Base-by-base conservation (phyloP, 257 asterid genomes). In the Petunia secreta region DNA sequence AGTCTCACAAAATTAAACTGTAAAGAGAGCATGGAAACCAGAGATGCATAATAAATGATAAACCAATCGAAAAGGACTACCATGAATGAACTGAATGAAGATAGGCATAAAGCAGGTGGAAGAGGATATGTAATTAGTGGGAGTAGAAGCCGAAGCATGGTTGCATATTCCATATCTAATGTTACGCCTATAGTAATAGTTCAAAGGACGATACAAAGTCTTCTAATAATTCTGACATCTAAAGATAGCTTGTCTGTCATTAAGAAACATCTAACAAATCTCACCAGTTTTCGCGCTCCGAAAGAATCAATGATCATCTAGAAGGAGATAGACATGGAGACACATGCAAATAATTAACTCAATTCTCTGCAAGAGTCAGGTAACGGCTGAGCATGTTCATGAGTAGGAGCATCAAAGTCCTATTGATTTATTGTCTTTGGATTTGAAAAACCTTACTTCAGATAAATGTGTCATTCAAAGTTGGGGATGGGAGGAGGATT, bases 361-460 rank as follows among this genome's bases (percentile, higher is more conserved):
- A 75, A 25, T 80, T 79, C 60, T 77, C 79, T 82, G 73, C 64
- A 75, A 85, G 85, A 64, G 75, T 92, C 98, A 71, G 91, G 95
- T 87, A 92, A 87, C 86, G 57, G 98, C 65, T 92, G 99, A 76
- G 93, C 89, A 81, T 89, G 92, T 87, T 96, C 99, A 41, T 98
- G 97, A 7, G 99, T 96, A 73, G 99, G 95, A 76, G 99, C 99
- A 91, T 96, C 99, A 88, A 96, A 96, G 88, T 96, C 99, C 91
- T 94, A 90, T 92, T 96, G 99, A 79, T 90, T 95, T 79, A 96
- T 89, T n/a, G 87, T 91, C 86, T 87, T 91, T 82, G 87, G 85
- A 86, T 89, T 89, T 75, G 95, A 86, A 68, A 82, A 87, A 80
- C 97, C 97, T 81, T 88, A 85, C 92, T 88, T 88, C 58, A 96